Base-by-base conservation (phyloP, 768 basidiomycete species). In the Tephrocybe sp. region DNA sequence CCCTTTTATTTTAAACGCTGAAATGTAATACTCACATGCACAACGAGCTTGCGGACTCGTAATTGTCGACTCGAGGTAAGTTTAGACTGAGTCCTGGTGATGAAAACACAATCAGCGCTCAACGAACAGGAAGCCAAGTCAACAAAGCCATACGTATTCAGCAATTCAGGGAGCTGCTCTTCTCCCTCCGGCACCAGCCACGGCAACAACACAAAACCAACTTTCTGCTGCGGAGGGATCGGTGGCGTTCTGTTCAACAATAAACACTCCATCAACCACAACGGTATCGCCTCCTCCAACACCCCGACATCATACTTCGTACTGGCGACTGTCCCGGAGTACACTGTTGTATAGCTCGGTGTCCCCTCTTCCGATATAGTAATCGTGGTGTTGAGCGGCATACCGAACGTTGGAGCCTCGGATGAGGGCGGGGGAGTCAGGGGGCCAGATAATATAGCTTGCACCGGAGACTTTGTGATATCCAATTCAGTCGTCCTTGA, bases 171-270 rank as follows among this genome's bases (percentile, higher is more conserved):
- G 34, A 97, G 66, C 54, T 75, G 72, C 53, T 88, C 79, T 23
- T 68, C 75, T 0, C 78, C 74, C 46, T 85, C 80, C 52, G 79
- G 79, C 52, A 71, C 77, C 2, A 68, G 72, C 80, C 82, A 89
- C 1, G 95, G 93, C 54, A 95, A 72, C 33, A 99, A 68, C 16
- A 96, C 82, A 64, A 98, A 99, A 59, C 92, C 91, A 39, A 98
- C 64, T 72, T 98, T 99, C 45, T 79, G 72, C 11, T 74, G 62
- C 5, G 78, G 72, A 13, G 82, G 79, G 0, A 74, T 61, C 22
- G 76, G 57, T 12, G 79, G 69, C 48, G 75, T 69, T 62, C 79
- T 83, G 57, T 88, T 87, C 12, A 83, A 68, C 34, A 98, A 74
- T 34, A 98, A 68, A 60, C 87, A 96, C 65, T 98, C 92, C 45